Evolutionary conservation across 2,329 filamentous ascomycete species (phyloP).

Genomic region (Aspergillus arachidicola): DNA sequence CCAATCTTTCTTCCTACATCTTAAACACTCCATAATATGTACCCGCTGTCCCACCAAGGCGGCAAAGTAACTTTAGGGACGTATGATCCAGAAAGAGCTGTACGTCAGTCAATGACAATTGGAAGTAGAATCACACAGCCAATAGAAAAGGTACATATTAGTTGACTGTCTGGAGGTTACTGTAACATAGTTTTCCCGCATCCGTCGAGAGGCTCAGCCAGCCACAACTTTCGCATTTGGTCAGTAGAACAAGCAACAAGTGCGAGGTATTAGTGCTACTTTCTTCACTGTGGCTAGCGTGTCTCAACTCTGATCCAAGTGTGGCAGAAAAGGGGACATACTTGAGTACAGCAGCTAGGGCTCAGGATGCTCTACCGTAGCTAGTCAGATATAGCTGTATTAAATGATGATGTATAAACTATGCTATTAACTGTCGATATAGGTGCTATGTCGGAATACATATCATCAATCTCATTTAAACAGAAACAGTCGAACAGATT

Average conservation of each 20-base stretch:
- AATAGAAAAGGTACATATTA: not conserved
- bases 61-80: no score
- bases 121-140: not conserved
- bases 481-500: no score
- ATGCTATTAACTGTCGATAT: no score
- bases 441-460: no score
- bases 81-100: not conserved
- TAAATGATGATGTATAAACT: no score
- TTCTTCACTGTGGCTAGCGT: accelerated
- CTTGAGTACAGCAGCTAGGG: not conserved
- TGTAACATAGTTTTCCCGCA: not conserved
- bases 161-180: not conserved
- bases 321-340: no score
- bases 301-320: not conserved
- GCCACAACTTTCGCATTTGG: not conserved
- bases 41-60: no score
- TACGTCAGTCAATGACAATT: not conserved
- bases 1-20: no score
- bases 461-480: no score
- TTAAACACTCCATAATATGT: no score
- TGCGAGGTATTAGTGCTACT: not conserved
- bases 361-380: no score
- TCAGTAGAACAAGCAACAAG: not conserved
- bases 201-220: not conserved
- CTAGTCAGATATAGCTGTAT: no score